Conservation (phyloP, 106 monocot species). For the Acorus calamus region DNA sequence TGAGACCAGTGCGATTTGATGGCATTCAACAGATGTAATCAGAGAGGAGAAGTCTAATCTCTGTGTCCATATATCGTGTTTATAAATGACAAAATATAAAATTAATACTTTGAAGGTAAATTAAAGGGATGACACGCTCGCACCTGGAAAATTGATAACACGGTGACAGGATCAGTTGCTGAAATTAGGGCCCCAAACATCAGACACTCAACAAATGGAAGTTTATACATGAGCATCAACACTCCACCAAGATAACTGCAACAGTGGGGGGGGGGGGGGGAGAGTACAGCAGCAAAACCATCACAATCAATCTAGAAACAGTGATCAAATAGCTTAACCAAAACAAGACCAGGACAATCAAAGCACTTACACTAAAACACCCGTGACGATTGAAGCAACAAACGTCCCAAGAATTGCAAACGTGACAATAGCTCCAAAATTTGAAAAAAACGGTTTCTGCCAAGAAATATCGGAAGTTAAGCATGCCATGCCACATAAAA, state of each 20-base stretch:
- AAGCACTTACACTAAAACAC: constrained; percentile 75
- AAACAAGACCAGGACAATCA: not conserved
- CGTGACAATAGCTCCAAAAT: constrained; percentile 94
- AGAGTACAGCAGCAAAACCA: not conserved
- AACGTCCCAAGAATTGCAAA: constrained; percentile 96
- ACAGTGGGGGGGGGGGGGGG: not conserved
- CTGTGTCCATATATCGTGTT: no score
- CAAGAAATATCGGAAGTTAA: not conserved
- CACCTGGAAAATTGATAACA: constrained; percentile 95
- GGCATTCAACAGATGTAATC: no score
- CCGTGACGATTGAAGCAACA: constrained; percentile 83
- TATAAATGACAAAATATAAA: not conserved
- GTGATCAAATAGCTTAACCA: not conserved
- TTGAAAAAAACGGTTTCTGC: constrained; percentile 99
- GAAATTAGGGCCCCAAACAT: constrained; percentile 99
- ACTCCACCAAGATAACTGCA: constrained; percentile 95
- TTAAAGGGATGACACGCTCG: constrained; percentile 1
- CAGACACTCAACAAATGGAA: constrained; percentile 87
- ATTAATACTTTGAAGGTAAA: not conserved
- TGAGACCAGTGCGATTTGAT: no score
- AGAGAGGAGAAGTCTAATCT: no score
- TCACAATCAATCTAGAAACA: not conserved
- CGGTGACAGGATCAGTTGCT: constrained; percentile 98
- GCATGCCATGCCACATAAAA: constrained; percentile 1
- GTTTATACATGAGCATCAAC: constrained; percentile 75